Conservation (phyloP, 108 stramenopile species). For the Nitzschia sp. region DNA sequence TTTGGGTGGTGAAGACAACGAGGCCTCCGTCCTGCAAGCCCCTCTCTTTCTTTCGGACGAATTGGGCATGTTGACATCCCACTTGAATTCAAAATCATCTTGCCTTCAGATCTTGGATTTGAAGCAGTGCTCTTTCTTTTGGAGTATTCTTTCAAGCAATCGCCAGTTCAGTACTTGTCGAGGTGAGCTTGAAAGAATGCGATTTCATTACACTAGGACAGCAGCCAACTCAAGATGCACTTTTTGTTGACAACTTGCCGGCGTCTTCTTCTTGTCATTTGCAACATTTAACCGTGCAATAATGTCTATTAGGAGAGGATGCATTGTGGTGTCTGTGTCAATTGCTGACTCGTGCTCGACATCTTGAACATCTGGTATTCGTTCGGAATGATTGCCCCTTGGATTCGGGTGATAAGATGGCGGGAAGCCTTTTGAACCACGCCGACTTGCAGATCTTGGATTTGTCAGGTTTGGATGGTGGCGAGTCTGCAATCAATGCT, state of each 20-base stretch:
- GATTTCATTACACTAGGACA: not conserved
- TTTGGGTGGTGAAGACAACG: not conserved
- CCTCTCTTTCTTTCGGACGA: not conserved
- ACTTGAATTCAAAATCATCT: not conserved
- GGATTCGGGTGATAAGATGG: not conserved
- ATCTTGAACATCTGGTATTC: not conserved
- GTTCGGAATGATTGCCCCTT: constrained; percentile 4
- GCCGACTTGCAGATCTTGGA: not conserved
- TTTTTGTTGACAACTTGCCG: no score
- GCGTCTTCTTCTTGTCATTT: not conserved
- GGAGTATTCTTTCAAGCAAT: constrained; percentile 2
- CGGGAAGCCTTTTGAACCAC: not conserved
- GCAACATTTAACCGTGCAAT: not conserved
- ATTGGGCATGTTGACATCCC: not conserved
- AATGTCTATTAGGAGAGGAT: not conserved
- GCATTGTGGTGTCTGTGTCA: not conserved
- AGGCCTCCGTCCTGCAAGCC: not conserved
- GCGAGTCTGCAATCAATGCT: not conserved
- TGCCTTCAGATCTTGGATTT: not conserved
- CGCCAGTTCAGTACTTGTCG: not conserved
- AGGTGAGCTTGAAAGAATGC: constrained; percentile 9
- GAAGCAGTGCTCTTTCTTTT: not conserved
- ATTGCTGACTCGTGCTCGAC: not conserved
- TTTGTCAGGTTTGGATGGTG: constrained; percentile 8
- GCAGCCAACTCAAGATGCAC: not conserved